Conservation (phyloP, 2,329 filamentous ascomycete genomes). For the Pseudogymnoascus destructans region DNA sequence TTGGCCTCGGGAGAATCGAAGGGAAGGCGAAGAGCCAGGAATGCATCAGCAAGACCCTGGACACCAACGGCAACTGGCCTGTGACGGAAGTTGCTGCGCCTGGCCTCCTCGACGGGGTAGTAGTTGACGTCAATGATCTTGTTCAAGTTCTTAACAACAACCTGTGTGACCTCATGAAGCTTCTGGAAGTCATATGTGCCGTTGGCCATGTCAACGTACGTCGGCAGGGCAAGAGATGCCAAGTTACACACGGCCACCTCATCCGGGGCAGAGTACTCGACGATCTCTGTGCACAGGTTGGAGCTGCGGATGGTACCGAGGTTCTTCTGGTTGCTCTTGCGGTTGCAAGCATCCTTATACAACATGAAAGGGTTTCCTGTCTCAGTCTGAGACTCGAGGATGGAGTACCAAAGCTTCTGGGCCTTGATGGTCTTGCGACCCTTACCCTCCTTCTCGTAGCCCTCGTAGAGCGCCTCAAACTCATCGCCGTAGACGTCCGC, state of each 20-base stretch:
- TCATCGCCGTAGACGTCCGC: slow-evolving; percentile 96
- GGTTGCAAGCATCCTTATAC: slow-evolving; percentile 97
- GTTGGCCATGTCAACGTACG: slow-evolving; percentile 75
- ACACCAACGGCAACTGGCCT: slow-evolving; percentile 93
- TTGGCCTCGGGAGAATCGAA: slow-evolving; percentile 94
- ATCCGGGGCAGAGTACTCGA: slow-evolving; percentile 93
- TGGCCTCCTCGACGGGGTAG: slow-evolving; percentile 90
- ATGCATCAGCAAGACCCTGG: slow-evolving; percentile 93
- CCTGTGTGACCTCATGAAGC: slow-evolving; percentile 85
- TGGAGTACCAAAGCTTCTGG: slow-evolving; percentile 98
- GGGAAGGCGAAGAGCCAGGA: slow-evolving; percentile 89
- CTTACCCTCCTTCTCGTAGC: slow-evolving; percentile 77
- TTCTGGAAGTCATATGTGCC: slow-evolving; percentile 91
- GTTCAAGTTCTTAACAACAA: slow-evolving; percentile 91
- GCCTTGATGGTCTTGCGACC: slow-evolving; percentile 88
- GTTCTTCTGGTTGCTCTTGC: slow-evolving; percentile 99
- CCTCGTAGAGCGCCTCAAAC: slow-evolving; percentile 88
- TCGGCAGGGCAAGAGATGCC: slow-evolving; percentile 82
- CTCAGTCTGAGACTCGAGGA: slow-evolving; percentile 95
- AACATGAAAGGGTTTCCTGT: slow-evolving; percentile 99
- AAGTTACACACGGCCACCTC: slow-evolving; percentile 98
- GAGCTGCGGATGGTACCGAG: slow-evolving; percentile 96
- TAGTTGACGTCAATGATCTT: slow-evolving; percentile 97
- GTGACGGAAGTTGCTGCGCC: slow-evolving; percentile 95
- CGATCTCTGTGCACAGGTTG: slow-evolving; percentile 96